Evolutionary conservation across 2,329 filamentous ascomycete species (phyloP).

Genomic region (Cercospora berteroae): DNA sequence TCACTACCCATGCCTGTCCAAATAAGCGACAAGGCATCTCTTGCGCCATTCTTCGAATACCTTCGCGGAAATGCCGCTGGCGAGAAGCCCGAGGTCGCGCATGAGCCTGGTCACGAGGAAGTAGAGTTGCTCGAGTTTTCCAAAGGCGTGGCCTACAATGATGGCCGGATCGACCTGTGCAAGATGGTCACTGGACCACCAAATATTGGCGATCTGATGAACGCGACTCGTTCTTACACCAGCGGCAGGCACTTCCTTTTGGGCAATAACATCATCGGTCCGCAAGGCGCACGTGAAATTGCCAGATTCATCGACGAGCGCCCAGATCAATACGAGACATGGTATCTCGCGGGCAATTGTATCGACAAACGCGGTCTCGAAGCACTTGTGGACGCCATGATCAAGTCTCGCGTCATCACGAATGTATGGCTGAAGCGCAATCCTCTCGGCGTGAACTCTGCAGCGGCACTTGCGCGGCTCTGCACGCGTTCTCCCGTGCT

Average conservation of each 20-base stretch:
- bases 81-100: conserved; percentile 24
- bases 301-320: conserved; percentile 47
- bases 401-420: conserved; percentile 46
- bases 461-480: conserved; percentile 46
- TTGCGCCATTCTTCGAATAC: conserved; percentile 41
- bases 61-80: conserved; percentile 33
- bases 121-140: conserved; percentile 40
- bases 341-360: conserved; percentile 57
- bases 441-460: conserved; percentile 46
- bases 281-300: conserved; percentile 48
- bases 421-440: conserved; percentile 58
- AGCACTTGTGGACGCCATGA: conserved; percentile 47
- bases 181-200: conserved; percentile 56
- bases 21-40: conserved; percentile 35
- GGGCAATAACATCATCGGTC: conserved; percentile 57
- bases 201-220: conserved; percentile 52
- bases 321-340: conserved; percentile 53
- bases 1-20: conserved; percentile 42
- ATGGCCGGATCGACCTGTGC: conserved; percentile 56
- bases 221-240: conserved; percentile 48
- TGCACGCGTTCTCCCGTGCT: conserved; percentile 46
- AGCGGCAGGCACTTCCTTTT: conserved; percentile 54
- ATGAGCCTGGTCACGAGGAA: conserved; percentile 38
- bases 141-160: conserved; percentile 50
- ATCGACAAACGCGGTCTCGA: conserved; percentile 48